phyloP scores from a whole-genome alignment of 2,329 filamentous ascomycete genomes.

The Ilyonectria destructans region DNA sequence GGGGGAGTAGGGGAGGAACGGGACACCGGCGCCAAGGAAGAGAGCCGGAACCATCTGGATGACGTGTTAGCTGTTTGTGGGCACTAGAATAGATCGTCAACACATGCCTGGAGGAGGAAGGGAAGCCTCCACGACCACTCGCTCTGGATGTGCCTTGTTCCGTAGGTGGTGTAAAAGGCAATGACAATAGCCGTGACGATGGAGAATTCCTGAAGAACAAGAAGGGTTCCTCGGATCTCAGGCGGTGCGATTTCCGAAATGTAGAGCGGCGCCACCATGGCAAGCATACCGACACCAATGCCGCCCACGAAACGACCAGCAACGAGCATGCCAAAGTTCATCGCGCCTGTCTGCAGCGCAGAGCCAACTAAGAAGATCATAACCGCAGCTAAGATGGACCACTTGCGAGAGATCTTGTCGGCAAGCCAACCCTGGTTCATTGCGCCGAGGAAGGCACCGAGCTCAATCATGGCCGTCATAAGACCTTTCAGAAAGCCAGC shows the following conservation, averaged over 20 bases:
- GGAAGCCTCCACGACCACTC: constrained; percentile 51
- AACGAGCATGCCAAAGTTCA: constrained; percentile 61
- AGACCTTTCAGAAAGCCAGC: constrained; percentile 56
- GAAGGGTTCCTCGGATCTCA: constrained; percentile 63
- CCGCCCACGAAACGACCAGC: constrained; percentile 61
- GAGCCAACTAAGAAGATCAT: constrained; percentile 59
- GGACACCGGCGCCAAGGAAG: constrained; percentile 42
- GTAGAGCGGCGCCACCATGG: constrained; percentile 59
- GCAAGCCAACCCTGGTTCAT: constrained; percentile 35
- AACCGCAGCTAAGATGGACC: constrained; percentile 53
- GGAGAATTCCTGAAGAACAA: constrained; percentile 59
- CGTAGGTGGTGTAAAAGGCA: constrained; percentile 53
- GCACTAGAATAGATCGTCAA: neutral
- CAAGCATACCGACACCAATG: constrained; percentile 60
- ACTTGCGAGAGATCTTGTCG: constrained; percentile 52
- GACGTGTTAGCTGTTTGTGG: neutral
- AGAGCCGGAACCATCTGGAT: constrained; percentile 43
- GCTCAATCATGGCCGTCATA: constrained; percentile 63
- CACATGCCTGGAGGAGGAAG: constrained; percentile 44
- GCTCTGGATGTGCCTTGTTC: constrained; percentile 46
- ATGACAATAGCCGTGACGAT: constrained; percentile 53
- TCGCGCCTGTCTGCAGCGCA: constrained; percentile 60
- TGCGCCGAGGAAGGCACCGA: constrained; percentile 57
- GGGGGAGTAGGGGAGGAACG: constrained; percentile 48
- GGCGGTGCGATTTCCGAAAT: constrained; percentile 66